Base-by-base conservation (phyloP, 75 land plant genomes). In the Ceratopteris richardii region DNA sequence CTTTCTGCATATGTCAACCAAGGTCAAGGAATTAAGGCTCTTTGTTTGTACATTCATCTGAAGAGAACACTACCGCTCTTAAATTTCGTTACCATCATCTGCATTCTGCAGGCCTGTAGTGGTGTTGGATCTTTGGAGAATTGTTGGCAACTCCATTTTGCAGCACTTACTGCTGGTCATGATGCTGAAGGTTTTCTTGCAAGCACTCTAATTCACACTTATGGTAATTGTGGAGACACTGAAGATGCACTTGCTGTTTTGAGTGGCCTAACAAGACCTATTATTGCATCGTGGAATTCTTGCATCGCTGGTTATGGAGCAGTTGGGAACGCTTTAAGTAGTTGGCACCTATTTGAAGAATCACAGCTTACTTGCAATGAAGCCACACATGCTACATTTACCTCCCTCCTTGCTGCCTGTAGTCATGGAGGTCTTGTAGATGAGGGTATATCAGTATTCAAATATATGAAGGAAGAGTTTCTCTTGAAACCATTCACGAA, bases 1-100 rank as follows among this genome's bases (percentile, higher is more conserved):
- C 31, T 67, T 6, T 48, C 64, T 18, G 56, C 75, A 39, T 67
- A 77, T 60, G 28, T 52, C 33, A 63, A 67, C 31, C 47, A 67
- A 48, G 70, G 70, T 2, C 17, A 51, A 50, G 59, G 41, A 21
- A 70, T 70, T 33, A 61, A 66, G 37, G 79, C 66, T 26, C 31
- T 66, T 7, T 57, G 66, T 42, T 7, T 76, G 58, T 76, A 66
- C 31, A 27, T 0, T 12, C 2, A 29, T 11, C 63, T 76, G 69
- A 60, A 14, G 27, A 33, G 37, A 3, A 4, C 37, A 9, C 9
- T 33, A 4, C 9, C 37, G 3, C 9, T n/a, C 2, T 17, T 22
- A 14, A 33, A 70, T 31, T 48, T 43, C 22, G 33, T 70, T 40
- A 70, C 69, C 1, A 12, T 65, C 11, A 56, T 29, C 20, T 51